These are phyloP conservation scores for Metschnikowia koreensis DNA, from an alignment of 805 yeast species.

Conservation along the genomic window DNA sequence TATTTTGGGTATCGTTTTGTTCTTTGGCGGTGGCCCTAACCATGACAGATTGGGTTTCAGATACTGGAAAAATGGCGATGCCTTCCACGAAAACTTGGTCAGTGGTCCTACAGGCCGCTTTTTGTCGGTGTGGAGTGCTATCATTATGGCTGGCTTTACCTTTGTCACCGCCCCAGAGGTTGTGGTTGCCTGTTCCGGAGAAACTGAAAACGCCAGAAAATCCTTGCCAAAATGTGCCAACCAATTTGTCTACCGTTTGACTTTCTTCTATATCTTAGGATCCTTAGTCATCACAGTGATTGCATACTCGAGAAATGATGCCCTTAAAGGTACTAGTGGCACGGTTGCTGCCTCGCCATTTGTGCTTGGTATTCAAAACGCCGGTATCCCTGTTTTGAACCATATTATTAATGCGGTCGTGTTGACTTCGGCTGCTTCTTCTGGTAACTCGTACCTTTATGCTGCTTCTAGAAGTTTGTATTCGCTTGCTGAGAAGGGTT, in stretches of 20 bases:
- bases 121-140: conserved; percentile 25
- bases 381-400: conserved; percentile 67
- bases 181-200: conserved; percentile 51
- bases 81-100: conserved; percentile 44
- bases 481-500: conserved; percentile 18
- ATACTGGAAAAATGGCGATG: conserved; percentile 22
- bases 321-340: conserved; percentile 22
- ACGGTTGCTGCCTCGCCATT: conserved; percentile 74
- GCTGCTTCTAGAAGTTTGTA: conserved; percentile 20
- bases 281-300: conserved; percentile 41
- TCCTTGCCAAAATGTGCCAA: conserved; percentile 61
- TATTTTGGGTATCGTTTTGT: conserved; percentile 20
- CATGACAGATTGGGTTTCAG: conserved; percentile 22
- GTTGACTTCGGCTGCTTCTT: conserved; percentile 57
- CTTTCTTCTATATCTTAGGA: conserved; percentile 39
- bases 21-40: conserved; percentile 22
- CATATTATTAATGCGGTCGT: conserved; percentile 76
- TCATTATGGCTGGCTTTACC: conserved; percentile 27
- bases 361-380: conserved; percentile 74
- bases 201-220: conserved; percentile 56
- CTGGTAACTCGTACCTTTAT: conserved; percentile 21
- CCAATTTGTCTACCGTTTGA: conserved; percentile 53
- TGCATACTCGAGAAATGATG: conserved; percentile 28
- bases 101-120: conserved; percentile 25
- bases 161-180: conserved; percentile 50